Base-by-base conservation (phyloP, 345 rosid species). In the Brassica rapa region DNA sequence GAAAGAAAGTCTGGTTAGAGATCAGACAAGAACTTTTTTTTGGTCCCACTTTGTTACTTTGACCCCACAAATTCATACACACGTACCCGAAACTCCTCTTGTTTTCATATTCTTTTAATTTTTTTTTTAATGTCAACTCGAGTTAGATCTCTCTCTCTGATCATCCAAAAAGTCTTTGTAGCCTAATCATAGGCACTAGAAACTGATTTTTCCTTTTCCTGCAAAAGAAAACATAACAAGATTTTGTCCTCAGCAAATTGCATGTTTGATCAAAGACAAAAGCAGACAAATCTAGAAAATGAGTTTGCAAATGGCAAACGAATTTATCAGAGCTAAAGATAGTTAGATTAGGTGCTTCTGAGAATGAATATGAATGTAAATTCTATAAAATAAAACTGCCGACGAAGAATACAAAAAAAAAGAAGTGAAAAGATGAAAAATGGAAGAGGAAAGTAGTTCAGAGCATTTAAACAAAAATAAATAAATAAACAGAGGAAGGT, bases 381-480 rank as follows among this genome's bases (percentile, higher is more conserved):
- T 15, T 61, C 5, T 29, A 53, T 8, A 8, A 2, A 41, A 37
- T 23, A 4, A 75, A 16, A 8, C 19, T 65, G 65, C 75, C 66
- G 43, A 64, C 70, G 70, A 82, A 46, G 65, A 67, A 70, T 73
- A 41, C 62, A 72, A 55, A 49, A 65, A 57, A 49, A 72, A 59
- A 46, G 61, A 51, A 37, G 33, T 19, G 14, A 9, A 75, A 70
- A 87, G 84, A 71, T 79, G 78, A 77, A 75, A 77, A 66, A 72
- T 56, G 37, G 30, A 55, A 75, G 75, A 63, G 78, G 72, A 81
- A 73, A 93, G 94, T 92, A 67, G 97, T 84, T 91, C 85, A 70
- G 73, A 81, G 93, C 93, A 90, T 86, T 75, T 57, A 80, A 74
- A 69, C 63, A 69, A 43, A 75, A 70, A 41, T 4, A 68, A 55